Evolutionary conservation across 768 basidiomycete species (phyloP).

Genomic region (Kwoniella pini): DNA sequence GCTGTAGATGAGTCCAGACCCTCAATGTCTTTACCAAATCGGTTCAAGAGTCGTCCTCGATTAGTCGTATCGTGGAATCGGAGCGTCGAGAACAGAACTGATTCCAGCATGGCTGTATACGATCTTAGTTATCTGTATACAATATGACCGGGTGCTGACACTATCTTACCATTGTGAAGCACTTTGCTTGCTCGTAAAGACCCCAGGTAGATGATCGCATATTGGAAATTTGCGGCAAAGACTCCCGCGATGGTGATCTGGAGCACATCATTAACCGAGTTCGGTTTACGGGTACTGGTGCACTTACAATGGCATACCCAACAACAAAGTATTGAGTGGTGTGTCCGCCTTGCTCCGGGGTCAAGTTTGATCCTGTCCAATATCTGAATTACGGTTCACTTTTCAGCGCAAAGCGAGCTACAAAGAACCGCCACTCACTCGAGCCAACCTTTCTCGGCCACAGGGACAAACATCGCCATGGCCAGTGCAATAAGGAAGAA

Average conservation of each 20-base stretch:
- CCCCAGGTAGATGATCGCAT: slow-evolving; percentile 69
- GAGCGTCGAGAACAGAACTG: slow-evolving; percentile 81
- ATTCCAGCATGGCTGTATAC: slow-evolving; percentile 65
- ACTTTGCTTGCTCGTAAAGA: slow-evolving; percentile 78
- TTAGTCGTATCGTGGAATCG: slow-evolving; percentile 92
- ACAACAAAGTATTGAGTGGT: slow-evolving; percentile 65
- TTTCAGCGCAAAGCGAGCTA: background rate
- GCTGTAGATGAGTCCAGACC: slow-evolving; percentile 80
- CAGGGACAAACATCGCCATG: slow-evolving; percentile 64
- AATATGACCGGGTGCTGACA: background rate
- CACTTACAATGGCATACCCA: slow-evolving; percentile 67
- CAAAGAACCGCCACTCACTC: slow-evolving; percentile 25
- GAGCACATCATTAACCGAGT: no score
- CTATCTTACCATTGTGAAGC: slow-evolving; percentile 66
- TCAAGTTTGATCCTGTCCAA: slow-evolving; percentile 60
- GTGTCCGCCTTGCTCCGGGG: slow-evolving; percentile 54
- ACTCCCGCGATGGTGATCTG: slow-evolving; percentile 71
- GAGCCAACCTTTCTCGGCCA: slow-evolving; percentile 71
- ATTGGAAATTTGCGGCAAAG: slow-evolving; percentile 37
- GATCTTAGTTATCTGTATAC: slow-evolving; percentile 23
- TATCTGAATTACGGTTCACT: slow-evolving; percentile 20
- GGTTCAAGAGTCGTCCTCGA: slow-evolving; percentile 64
- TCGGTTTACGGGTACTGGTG: background rate
- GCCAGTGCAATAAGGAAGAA: slow-evolving; percentile 62
- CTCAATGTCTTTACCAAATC: slow-evolving; percentile 73